A percentile compares a stretch with the other conserved stretches of the same genome.
These are phyloP conservation scores for Pseudotsuga menziesii DNA, from an alignment of 75 land plant genomes.

Conservation along the genomic window DNA sequence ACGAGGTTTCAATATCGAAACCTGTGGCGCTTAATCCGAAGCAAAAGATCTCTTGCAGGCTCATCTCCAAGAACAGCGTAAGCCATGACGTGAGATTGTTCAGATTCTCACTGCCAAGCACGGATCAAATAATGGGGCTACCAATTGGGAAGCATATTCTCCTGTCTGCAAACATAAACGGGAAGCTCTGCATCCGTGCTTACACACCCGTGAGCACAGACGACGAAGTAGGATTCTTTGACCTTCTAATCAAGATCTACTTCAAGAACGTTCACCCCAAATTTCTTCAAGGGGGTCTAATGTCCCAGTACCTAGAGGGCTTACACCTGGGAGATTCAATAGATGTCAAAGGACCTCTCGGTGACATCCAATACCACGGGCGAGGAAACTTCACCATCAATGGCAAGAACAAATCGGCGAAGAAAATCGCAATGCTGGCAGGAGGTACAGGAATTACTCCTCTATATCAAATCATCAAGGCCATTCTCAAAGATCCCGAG, in stretches of 20 bases:
- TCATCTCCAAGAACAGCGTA: conserved; percentile 36
- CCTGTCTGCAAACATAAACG: conserved; percentile 63
- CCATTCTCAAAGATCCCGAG: conserved; percentile 60
- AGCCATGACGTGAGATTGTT: conserved; percentile 67
- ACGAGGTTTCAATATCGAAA: conserved; percentile 12
- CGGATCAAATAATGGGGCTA: conserved; percentile 63
- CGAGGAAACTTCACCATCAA: conserved; percentile 57
- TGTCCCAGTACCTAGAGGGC: conserved; percentile 78
- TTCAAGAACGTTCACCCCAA: conserved; percentile 55
- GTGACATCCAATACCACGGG: conserved; percentile 82
- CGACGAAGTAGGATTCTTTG: conserved; percentile 64
- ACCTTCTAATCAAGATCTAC: conserved; percentile 80
- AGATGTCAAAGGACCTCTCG: conserved; percentile 77
- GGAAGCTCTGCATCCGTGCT: conserved; percentile 88
- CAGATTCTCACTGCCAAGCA: conserved; percentile 63
- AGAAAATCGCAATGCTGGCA: conserved; percentile 74
- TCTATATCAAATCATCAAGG: conserved; percentile 77
- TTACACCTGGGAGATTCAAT: conserved; percentile 44
- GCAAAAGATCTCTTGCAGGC: conserved; percentile 57
- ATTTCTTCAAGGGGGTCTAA: conserved; percentile 80
- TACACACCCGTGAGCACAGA: conserved; percentile 78
- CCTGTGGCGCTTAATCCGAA: conserved; percentile 44
- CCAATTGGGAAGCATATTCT: conserved; percentile 91
- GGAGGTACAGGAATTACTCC: conserved; percentile 98
- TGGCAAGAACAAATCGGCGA: conserved; percentile 45